A percentile compares a stretch with the other conserved stretches of the same genome.
phyloP scores from a whole-genome alignment of 2,329 filamentous ascomycete species.

The Trichoderma gracile region DNA sequence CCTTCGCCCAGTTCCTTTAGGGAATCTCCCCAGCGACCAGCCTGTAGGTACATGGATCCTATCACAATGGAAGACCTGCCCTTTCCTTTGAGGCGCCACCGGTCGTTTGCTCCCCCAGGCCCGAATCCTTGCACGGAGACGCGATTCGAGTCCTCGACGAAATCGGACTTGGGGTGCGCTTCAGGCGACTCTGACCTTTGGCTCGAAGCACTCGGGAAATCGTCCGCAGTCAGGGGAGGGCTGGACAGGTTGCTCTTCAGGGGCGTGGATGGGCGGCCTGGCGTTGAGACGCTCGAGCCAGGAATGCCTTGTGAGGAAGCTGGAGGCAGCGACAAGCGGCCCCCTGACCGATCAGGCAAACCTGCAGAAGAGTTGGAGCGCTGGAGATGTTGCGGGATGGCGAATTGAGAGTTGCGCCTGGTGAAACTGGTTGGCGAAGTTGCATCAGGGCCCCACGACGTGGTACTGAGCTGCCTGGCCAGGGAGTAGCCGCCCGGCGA shows the following conservation, averaged over 20 bases:
- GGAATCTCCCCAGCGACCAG: slow-evolving; percentile 87
- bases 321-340: slow-evolving; percentile 82
- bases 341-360: slow-evolving; percentile 58
- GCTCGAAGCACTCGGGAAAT: slow-evolving; percentile 42
- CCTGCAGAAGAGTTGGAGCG: slow-evolving; percentile 57
- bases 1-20: slow-evolving; percentile 80
- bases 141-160: slow-evolving; percentile 50
- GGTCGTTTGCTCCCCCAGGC: slow-evolving; percentile 69
- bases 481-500: slow-evolving; percentile 63
- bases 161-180: slow-evolving; percentile 41
- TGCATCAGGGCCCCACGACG: slow-evolving; percentile 46
- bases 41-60: slow-evolving; percentile 82
- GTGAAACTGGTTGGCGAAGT: slow-evolving; percentile 39
- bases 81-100: slow-evolving; percentile 77
- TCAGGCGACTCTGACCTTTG: slow-evolving; percentile 47
- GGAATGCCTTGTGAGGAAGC: slow-evolving; percentile 51
- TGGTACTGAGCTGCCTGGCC: slow-evolving; percentile 44
- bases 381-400: slow-evolving; percentile 43
- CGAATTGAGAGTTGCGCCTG: slow-evolving; percentile 59
- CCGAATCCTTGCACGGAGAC: slow-evolving; percentile 72
- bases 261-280: slow-evolving; percentile 53
- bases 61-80: slow-evolving; percentile 77
- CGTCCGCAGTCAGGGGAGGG: slow-evolving; percentile 52
- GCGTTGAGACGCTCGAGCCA: slow-evolving; percentile 48
- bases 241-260: slow-evolving; percentile 51